Base-by-base conservation (phyloP, 345 rosid genomes). In the Diplotaxis tenuifolia region DNA sequence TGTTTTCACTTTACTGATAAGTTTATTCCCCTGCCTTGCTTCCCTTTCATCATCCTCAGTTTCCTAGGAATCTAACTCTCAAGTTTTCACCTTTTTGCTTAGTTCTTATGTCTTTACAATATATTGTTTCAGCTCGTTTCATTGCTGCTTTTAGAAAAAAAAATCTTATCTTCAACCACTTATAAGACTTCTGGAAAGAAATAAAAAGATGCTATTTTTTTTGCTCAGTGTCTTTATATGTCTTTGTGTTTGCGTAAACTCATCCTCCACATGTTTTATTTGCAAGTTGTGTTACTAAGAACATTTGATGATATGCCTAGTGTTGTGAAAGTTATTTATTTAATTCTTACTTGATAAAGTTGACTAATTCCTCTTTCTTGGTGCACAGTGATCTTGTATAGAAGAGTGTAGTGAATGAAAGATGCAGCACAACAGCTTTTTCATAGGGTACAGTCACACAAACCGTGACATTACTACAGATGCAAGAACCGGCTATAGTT, bases 401-500 rank as follows among this genome's bases (percentile, higher is more conserved):
- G 67, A 62, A 49, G 50, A 21, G 62, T 75, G 71, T 78, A 78
- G 84, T 73, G 83, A 79, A 32, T 66, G 67, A 59, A 60, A 67
- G 36, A 81, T 71, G 85, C 81, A 75, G 77, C 73, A 56, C 18
- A 68, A 68, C 42, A 68, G 75, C 67, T 74, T 70, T 22, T 45
- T 76, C 28, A 59, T 62, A 1, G 80, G 83, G 23, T 75, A 60
- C 71, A 81, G 79, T 66, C 70, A 67, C 78, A 25, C 49, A 20
- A 75, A 53, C 65, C 27, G 52, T 68, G 70, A 61, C 67, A 32
- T 20, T 18, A 31, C 23, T 3, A 61, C 57, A 5, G 27, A 62
- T 69, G 53, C 74, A 16, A 78, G 75, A 78, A 65, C 66, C 34
- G 68, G 62, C 52, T 73, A 72, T 65, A 60, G 71, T 53, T 16